Evolutionary conservation across 768 basidiomycete species (phyloP).

Genomic region (Tremella yokohamensis): DNA sequence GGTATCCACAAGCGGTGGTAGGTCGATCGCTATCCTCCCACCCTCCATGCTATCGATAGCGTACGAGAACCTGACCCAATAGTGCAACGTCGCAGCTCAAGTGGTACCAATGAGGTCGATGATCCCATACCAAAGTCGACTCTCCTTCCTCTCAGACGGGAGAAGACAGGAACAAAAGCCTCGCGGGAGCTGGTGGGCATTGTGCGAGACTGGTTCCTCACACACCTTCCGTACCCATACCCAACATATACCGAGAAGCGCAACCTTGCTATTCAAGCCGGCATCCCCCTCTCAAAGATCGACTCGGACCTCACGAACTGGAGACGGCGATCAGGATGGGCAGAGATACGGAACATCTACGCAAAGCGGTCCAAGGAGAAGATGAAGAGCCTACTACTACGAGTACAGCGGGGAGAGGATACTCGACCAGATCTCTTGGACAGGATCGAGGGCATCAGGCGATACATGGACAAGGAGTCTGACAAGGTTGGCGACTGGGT

Average conservation of each 20-base stretch:
- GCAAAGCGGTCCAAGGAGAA: constrained; percentile 12
- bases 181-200: not conserved
- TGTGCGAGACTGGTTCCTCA: constrained; percentile 35
- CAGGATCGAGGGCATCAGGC: constrained; percentile 25
- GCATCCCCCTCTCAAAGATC: constrained; percentile 26
- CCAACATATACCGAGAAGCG: constrained; percentile 27
- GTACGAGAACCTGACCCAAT: not conserved
- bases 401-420: constrained; percentile 18
- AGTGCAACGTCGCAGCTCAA: no score
- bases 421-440: constrained; percentile 14
- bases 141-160: no score
- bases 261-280: constrained; percentile 17
- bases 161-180: constrained; percentile 4
- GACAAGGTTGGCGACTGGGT: constrained; percentile 39
- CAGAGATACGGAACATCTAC: constrained; percentile 28
- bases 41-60: not conserved
- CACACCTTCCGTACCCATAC: constrained; percentile 34
- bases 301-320: constrained; percentile 41
- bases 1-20: no score
- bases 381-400: constrained; percentile 29
- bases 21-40: no score
- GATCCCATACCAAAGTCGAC: no score
- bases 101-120: no score
- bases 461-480: constrained; percentile 29
- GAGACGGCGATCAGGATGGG: constrained; percentile 39